Percentiles rank a stretch among this genome's conserved stretches.
phyloP scores from a whole-genome alignment of 169 alveolate species.

The Cryptosporidium sp. region DNA sequence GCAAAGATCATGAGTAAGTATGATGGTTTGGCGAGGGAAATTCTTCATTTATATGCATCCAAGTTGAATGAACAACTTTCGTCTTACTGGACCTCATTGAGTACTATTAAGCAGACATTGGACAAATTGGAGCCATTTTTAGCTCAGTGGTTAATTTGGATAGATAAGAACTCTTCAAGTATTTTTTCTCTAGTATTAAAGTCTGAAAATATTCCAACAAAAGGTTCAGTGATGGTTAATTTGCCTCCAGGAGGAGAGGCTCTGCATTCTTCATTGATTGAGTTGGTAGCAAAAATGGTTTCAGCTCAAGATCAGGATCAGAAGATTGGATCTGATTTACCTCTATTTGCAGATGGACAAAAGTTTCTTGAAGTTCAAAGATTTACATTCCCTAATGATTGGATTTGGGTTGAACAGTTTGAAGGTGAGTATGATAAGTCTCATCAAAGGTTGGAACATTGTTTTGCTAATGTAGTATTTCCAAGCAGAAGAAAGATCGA shows the following conservation, averaged over 20 bases:
- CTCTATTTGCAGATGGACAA: conserved; percentile 87
- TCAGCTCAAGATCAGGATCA: conserved; percentile 91
- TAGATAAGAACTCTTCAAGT: conserved; percentile 77
- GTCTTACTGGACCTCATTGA: conserved; percentile 67
- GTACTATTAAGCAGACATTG: conserved; percentile 12
- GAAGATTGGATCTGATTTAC: conserved; percentile 88
- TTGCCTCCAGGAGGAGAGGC: conserved; percentile 81
- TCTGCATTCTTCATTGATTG: conserved; percentile 77
- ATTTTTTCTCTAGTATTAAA: conserved; percentile 77
- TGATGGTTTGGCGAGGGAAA: conserved; percentile 95
- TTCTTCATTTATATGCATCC: conserved; percentile 92
- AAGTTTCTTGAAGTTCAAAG: conserved; percentile 91
- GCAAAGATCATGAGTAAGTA: conserved; percentile 86
- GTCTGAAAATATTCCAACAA: conserved; percentile 81
- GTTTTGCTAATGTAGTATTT: conserved; percentile 16
- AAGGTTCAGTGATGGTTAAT: conserved; percentile 78
- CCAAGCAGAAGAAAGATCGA: conserved; percentile 56
- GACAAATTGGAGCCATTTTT: conserved; percentile 49
- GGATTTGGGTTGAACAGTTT: conserved; percentile 92
- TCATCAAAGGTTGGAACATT: conserved; percentile 80
- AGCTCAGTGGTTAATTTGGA: conserved; percentile 77
- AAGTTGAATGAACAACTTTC: conserved; percentile 85
- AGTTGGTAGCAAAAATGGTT: conserved; percentile 87
- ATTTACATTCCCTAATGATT: conserved; percentile 90
- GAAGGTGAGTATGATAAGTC: conserved; percentile 94